These are phyloP conservation scores for Fusarium albidum DNA, from an alignment of 2,329 filamentous ascomycete genomes.

Conservation along the genomic window DNA sequence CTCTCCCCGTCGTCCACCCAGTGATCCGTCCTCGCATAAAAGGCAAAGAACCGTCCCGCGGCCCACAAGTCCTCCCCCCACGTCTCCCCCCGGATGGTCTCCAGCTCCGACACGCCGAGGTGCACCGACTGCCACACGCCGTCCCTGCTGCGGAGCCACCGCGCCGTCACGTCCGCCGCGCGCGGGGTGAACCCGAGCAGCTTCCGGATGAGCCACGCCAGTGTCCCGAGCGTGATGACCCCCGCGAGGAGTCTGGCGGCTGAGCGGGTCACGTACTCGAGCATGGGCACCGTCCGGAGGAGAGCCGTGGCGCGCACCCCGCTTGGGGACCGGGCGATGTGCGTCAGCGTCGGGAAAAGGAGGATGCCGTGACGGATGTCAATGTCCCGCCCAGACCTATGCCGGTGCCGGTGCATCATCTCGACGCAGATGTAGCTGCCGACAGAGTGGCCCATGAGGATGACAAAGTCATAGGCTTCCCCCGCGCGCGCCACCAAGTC, in stretches of 20 bases:
- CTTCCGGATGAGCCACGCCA: constrained; percentile 53
- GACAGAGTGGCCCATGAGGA: constrained; percentile 78
- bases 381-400: no score
- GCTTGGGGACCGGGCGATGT: constrained; percentile 70
- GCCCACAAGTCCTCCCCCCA: constrained; percentile 71
- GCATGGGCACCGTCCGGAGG: constrained; percentile 51
- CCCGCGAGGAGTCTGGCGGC: constrained; percentile 53
- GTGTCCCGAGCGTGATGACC: constrained; percentile 48
- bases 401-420: constrained; percentile 67
- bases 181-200: constrained; percentile 58
- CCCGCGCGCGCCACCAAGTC: constrained; percentile 46
- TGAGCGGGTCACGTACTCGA: constrained; percentile 51
- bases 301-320: constrained; percentile 56
- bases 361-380: constrained; percentile 64
- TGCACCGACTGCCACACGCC: constrained; percentile 68
- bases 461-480: constrained; percentile 62
- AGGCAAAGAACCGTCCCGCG: constrained; percentile 61
- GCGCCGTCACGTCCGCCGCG: constrained; percentile 58
- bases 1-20: constrained; percentile 67
- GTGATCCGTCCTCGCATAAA: constrained; percentile 67
- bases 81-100: constrained; percentile 63
- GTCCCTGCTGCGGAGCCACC: constrained; percentile 63
- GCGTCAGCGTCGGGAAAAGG: constrained; percentile 78
- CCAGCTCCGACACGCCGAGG: constrained; percentile 68
- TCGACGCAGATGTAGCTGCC: constrained; percentile 77